Evolutionary conservation across 441 rosid genomes (phyloP).

Genomic region (Syzygium malaccense): DNA sequence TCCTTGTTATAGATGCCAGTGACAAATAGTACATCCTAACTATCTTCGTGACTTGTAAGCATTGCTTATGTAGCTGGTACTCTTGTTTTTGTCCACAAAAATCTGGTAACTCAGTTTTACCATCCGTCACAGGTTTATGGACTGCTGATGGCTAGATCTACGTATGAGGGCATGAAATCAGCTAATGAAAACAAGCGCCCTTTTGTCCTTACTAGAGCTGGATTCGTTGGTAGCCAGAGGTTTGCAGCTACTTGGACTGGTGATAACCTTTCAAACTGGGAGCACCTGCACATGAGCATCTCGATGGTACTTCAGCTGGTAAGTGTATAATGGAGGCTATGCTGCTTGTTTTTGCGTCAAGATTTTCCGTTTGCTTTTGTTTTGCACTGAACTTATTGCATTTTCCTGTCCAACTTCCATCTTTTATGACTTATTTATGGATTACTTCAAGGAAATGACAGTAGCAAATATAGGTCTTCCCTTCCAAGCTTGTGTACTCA

Average conservation of each 20-base stretch:
- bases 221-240: constrained; percentile 87
- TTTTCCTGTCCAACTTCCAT: neutral
- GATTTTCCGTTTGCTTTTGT: neutral
- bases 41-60: neutral
- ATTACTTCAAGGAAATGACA: neutral
- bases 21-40: neutral
- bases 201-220: constrained; percentile 95
- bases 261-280: constrained; percentile 94
- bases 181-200: constrained; percentile 76
- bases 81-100: neutral
- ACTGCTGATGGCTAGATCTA: constrained; percentile 91
- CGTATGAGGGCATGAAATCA: constrained; percentile 79
- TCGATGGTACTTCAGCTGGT: constrained; percentile 96
- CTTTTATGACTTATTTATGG: neutral
- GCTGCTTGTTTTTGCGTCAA: neutral
- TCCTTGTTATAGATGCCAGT: neutral
- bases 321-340: constrained; percentile 18
- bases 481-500: neutral
- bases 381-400: neutral
- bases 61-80: neutral
- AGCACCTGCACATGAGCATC: constrained; percentile 88
- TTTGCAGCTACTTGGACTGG: constrained; percentile 98
- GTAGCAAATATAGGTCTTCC: neutral
- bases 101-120: neutral
- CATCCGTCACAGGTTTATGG: constrained; percentile 63